A percentile compares a stretch with the other conserved stretches of the same genome.
Evolutionary conservation across 2,329 filamentous ascomycete species (phyloP).

Genomic region (Ophiosphaerella korrae): DNA sequence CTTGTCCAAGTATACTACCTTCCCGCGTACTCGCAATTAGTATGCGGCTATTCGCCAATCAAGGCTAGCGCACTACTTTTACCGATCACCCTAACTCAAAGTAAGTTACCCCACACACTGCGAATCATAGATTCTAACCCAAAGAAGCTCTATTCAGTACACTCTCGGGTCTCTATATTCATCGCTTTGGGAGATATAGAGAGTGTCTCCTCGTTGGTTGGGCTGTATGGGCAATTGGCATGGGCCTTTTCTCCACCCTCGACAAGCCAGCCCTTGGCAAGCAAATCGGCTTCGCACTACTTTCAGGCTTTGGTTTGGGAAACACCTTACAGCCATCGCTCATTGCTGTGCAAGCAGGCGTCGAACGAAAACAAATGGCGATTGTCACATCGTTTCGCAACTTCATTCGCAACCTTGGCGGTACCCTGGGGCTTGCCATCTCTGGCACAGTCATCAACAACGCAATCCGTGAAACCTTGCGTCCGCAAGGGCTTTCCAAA

Average conservation of each 20-base stretch:
- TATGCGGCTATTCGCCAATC: constrained; percentile 53
- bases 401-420: constrained; percentile 66
- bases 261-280: constrained; percentile 17
- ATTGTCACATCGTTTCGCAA: constrained; percentile 68
- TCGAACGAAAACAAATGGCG: constrained; percentile 61
- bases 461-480: constrained; percentile 12
- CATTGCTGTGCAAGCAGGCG: constrained; percentile 60
- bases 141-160: constrained; percentile 24
- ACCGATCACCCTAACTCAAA: constrained; percentile 54
- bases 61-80: constrained; percentile 57
- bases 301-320: constrained; percentile 50
- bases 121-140: not conserved
- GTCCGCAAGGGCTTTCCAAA: constrained; percentile 12
- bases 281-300: constrained; percentile 24
- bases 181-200: constrained; percentile 24
- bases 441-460: constrained; percentile 38
- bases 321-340: constrained; percentile 60
- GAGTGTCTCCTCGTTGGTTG: constrained; percentile 26
- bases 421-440: constrained; percentile 63
- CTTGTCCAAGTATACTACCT: constrained; percentile 66
- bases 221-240: constrained; percentile 24
- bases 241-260: constrained; percentile 24
- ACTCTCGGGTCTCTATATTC: constrained; percentile 23
- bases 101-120: constrained; percentile 7
- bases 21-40: constrained; percentile 67